A percentile compares a stretch with the other conserved stretches of the same genome.
Evolutionary conservation across 1,284 basidiomycete genomes (phyloP).

Genomic region (Porogramme epimiltina): DNA sequence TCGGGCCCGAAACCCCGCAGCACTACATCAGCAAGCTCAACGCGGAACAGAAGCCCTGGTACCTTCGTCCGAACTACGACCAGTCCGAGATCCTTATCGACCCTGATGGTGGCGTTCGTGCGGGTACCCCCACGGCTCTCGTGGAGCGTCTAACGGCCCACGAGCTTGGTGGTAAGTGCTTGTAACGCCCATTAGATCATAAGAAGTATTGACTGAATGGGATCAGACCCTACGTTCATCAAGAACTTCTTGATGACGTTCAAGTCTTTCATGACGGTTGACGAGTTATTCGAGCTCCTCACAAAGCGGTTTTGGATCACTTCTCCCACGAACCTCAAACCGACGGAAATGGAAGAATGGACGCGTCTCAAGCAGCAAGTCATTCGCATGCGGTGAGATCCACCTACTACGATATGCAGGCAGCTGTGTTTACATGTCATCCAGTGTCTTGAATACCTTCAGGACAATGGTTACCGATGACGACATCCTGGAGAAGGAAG

Average conservation of each 20-base stretch:
- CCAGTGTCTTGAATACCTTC: slow-evolving; percentile 81
- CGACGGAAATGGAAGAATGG: slow-evolving; percentile 81
- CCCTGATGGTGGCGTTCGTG: slow-evolving; percentile 81
- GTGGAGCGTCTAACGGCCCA: slow-evolving; percentile 92
- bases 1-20: slow-evolving; percentile 71
- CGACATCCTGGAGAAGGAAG: slow-evolving; percentile 81
- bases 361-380: slow-evolving; percentile 86
- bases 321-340: slow-evolving; percentile 70
- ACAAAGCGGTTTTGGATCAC: slow-evolving; percentile 83
- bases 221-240: slow-evolving; percentile 80
- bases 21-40: slow-evolving; percentile 52
- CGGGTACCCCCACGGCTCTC: slow-evolving; percentile 84
- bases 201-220: neutral
- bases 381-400: slow-evolving; percentile 79
- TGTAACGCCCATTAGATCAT: neutral
- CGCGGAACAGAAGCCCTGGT: slow-evolving; percentile 77
- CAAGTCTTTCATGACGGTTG: slow-evolving; percentile 90
- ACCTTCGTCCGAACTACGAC: slow-evolving; percentile 80
- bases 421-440: neutral
- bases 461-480: slow-evolving; percentile 82
- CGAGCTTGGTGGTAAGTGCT: slow-evolving; percentile 68
- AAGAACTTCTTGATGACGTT: slow-evolving; percentile 97
- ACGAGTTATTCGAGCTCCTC: slow-evolving; percentile 87
- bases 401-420: neutral
- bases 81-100: slow-evolving; percentile 85